A percentile compares a stretch with the other conserved stretches of the same genome.
phyloP scores from a whole-genome alignment of 2,329 filamentous ascomycete species.

The Stromatinia cepivora region DNA sequence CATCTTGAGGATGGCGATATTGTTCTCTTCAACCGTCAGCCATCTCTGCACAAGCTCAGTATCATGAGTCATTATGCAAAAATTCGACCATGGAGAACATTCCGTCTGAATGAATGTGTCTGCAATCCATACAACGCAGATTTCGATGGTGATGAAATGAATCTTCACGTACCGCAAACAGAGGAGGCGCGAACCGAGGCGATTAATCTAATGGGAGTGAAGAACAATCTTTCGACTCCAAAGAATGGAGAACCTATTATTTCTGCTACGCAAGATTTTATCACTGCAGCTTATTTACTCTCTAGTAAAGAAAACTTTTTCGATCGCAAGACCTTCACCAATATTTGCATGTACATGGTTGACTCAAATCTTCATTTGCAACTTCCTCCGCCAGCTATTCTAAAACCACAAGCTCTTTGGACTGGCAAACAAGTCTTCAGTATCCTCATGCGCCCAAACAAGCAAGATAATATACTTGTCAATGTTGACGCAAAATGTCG shows the following conservation, averaged over 20 bases:
- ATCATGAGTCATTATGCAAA: conserved; percentile 96
- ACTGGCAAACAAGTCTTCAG: conserved; percentile 97
- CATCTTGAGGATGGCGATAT: conserved; percentile 95
- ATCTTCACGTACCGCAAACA: conserved; percentile 94
- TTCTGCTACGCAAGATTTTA: conserved; percentile 98
- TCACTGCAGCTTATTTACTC: conserved; percentile 88
- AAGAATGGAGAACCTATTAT: conserved; percentile 99
- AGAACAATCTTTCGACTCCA: conserved; percentile 91
- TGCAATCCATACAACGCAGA: conserved; percentile 98
- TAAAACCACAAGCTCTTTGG: conserved; percentile 87
- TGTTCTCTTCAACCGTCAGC: conserved; percentile 96
- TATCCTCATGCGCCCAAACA: conserved; percentile 85
- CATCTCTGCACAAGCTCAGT: conserved; percentile 96
- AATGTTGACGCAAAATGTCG: conserved; percentile 93
- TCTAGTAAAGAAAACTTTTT: conserved; percentile 94
- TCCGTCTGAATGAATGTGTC: conserved; percentile 95
- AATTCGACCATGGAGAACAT: conserved; percentile 91
- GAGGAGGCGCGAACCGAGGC: conserved; percentile 95
- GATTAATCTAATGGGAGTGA: conserved; percentile 95
- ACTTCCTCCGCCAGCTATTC: conserved; percentile 79
- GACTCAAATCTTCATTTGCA: conserved; percentile 76
- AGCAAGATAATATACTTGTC: conserved; percentile 75
- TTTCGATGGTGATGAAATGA: conserved; percentile 99
- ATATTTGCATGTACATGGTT: conserved; percentile 93
- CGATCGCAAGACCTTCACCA: conserved; percentile 82